Base-by-base conservation (phyloP, 2,329 filamentous ascomycete genomes). In the Lachnellula hyalina region DNA sequence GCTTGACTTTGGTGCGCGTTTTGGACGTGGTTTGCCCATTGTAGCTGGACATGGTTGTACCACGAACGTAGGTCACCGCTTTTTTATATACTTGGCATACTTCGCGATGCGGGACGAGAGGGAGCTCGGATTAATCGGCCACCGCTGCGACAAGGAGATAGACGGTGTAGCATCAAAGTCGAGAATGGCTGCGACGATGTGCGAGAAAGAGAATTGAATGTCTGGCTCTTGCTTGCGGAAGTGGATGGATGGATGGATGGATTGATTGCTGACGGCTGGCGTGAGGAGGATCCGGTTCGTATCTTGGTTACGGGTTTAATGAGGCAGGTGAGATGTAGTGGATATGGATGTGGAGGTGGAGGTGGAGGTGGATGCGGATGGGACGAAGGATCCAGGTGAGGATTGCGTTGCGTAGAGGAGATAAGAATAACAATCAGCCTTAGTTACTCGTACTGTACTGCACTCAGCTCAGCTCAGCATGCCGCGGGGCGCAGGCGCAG, bases 1-100 rank as follows among this genome's bases (percentile, higher is more conserved):
- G 83, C 70, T 84, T 85, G 38, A 68, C 63, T 42, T 63, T 69
- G 4, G 59, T 61, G 53, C 65, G 53, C 51, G 65, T 54, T 52
- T 63, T 68, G 19, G 60, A 53, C n/a, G 54, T n/a, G 5, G 44
- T 50, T 14, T 61, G 55, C 28, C 59, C 60, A 54, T 63, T 52
- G 47, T 64, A 63, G 53, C 59, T 66, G 41, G 65, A 50, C 64
- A 67, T 67, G 23, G 42, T 57, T 40, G 21, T 12, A 9, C 9
- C 23, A 14, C 9, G 17, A 21, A 12, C n/a, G 41, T 23, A 55
- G 49, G 52, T 63, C 54, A 57, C 61, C 46, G 56, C 48, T 28
- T 28, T 46, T 46, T 64, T 54, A 62, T 63, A 58, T 51, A 53
- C 58, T 56, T 55, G 36, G 53, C 64, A 61, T 59, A 41, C 51